Evolutionary conservation across 1,139 yeast genomes (phyloP).

Genomic region (Diutina siamensis): DNA sequence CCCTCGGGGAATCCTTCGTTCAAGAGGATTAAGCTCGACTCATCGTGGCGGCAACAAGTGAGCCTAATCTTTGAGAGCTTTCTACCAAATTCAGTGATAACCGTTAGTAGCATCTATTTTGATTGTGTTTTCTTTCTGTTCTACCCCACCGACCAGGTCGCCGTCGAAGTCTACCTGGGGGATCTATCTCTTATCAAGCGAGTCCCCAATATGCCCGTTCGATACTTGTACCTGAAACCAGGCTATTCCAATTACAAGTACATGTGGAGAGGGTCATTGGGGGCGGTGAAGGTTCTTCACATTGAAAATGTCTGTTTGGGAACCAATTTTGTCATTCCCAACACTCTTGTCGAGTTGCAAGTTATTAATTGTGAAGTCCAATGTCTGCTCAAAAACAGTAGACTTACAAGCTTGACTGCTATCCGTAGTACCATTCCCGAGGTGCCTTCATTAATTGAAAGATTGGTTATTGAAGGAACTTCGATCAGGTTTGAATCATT

Average conservation of each 20-base stretch:
- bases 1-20: too few species aligned
- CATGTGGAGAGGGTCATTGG: not conserved
- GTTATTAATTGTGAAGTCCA: not conserved
- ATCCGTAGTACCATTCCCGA: not conserved
- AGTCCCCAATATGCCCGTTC: not conserved
- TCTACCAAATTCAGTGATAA: not conserved
- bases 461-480: not conserved
- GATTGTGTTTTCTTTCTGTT: not conserved
- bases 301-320: not conserved
- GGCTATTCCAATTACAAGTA: not conserved
- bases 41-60: not conserved
- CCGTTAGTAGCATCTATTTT: not conserved
- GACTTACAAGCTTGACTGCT: not conserved
- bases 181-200: not conserved
- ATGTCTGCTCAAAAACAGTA: not conserved
- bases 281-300: not conserved
- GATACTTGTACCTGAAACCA: not conserved
- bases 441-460: not conserved
- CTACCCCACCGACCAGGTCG: not conserved
- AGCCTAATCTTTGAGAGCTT: not conserved
- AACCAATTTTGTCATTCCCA: not conserved
- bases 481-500: not conserved
- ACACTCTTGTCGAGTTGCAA: not conserved
- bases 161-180: not conserved
- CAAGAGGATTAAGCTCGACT: not conserved